phyloP scores from a whole-genome alignment of 2,329 filamentous ascomycete genomes.

The Fusarium anthophilum region DNA sequence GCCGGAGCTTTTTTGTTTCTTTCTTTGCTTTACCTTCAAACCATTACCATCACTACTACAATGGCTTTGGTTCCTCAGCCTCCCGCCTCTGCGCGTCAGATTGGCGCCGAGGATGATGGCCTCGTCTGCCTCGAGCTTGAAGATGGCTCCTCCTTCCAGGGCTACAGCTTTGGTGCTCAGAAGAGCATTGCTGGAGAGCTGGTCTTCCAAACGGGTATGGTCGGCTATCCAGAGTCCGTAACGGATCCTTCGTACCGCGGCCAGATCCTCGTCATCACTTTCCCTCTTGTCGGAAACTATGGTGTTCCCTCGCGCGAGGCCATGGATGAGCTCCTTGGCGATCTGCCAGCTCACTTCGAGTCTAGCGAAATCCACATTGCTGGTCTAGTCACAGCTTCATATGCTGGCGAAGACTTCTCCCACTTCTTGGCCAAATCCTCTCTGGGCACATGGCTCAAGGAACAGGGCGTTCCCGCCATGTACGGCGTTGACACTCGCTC shows the following conservation, averaged over 20 bases:
- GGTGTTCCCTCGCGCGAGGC: slow-evolving; percentile 90
- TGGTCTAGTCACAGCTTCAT: slow-evolving; percentile 88
- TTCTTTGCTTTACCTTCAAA: slow-evolving; percentile 7
- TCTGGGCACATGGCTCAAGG: slow-evolving; percentile 93
- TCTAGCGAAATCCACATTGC: slow-evolving; percentile 92
- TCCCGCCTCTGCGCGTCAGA: slow-evolving; percentile 70
- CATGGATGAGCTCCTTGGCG: slow-evolving; percentile 83
- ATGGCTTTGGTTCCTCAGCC: slow-evolving; percentile 53
- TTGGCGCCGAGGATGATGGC: slow-evolving; percentile 63
- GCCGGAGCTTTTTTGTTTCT: slow-evolving; percentile 20
- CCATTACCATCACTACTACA: slow-evolving; percentile 17
- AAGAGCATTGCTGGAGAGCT: slow-evolving; percentile 96
- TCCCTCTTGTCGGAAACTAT: slow-evolving; percentile 96
- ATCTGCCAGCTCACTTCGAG: slow-evolving; percentile 93
- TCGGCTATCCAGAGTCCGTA: slow-evolving; percentile 95
- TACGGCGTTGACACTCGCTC: slow-evolving; percentile 94
- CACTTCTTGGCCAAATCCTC: slow-evolving; percentile 93
- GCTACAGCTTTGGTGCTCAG: slow-evolving; percentile 94
- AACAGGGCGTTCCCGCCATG: slow-evolving; percentile 92
- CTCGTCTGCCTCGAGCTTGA: slow-evolving; percentile 90
- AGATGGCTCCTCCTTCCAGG: slow-evolving; percentile 90
- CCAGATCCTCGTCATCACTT: slow-evolving; percentile 96
- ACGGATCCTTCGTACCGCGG: slow-evolving; percentile 89
- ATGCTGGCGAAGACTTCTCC: slow-evolving; percentile 94
- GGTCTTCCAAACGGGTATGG: slow-evolving; percentile 99